A percentile compares a stretch with the other conserved stretches of the same genome.
phyloP scores from a whole-genome alignment of 192 early-diverging fungal species.

The Linnemannia elongata region DNA sequence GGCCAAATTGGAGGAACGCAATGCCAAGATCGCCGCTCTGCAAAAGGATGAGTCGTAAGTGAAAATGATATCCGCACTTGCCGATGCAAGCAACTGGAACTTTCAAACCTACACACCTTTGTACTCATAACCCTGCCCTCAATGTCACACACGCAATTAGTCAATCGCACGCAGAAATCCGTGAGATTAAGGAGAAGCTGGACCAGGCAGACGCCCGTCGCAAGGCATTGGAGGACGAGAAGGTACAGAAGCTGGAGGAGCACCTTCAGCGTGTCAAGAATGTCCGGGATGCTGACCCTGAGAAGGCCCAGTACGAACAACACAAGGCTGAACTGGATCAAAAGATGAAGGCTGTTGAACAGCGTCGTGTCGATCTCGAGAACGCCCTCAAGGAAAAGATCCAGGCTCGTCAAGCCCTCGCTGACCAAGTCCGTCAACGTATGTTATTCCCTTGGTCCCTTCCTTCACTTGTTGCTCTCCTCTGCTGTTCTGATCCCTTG shows the following conservation, averaged over 20 bases:
- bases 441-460: not conserved
- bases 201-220: conserved; percentile 50
- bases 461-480: not conserved
- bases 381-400: conserved; percentile 50
- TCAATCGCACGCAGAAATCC: conserved; percentile 31
- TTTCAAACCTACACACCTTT: not conserved
- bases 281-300: conserved; percentile 27
- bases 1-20: conserved; percentile 42
- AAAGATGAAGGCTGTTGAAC: conserved; percentile 55
- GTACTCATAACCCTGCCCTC: too few species aligned
- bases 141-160: conserved; percentile 3
- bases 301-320: conserved; percentile 47
- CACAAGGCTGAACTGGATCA: conserved; percentile 45
- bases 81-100: not conserved
- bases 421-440: conserved; percentile 57
- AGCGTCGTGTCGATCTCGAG: conserved; percentile 42
- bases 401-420: conserved; percentile 32
- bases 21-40: conserved; percentile 47
- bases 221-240: conserved; percentile 51
- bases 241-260: conserved; percentile 43
- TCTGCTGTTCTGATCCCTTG: not conserved
- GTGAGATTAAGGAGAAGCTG: conserved; percentile 48
- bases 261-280: conserved; percentile 37
- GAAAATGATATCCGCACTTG: not conserved
- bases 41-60: conserved; percentile 49